Conservation (phyloP, 2,329 filamentous ascomycete species). For the Pseudogymnoascus sp. region DNA sequence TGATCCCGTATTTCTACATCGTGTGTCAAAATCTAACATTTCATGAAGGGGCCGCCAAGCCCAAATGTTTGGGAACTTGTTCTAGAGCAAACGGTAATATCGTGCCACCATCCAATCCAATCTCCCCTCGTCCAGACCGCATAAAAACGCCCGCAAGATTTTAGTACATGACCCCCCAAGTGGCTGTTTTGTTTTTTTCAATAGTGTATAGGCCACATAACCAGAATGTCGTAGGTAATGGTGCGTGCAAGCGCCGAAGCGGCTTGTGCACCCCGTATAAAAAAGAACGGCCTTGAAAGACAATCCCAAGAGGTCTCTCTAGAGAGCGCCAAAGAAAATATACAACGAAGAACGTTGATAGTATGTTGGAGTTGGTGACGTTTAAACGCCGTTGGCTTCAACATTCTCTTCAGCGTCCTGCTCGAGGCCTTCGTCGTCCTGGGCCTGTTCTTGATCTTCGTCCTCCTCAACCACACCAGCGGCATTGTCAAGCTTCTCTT, state of each 20-base stretch:
- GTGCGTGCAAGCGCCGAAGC: neutral
- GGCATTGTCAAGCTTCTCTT: conserved; percentile 64
- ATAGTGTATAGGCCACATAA: neutral
- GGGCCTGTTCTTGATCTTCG: conserved; percentile 22
- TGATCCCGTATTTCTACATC: neutral
- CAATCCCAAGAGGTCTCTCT: neutral
- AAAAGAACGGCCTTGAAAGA: neutral
- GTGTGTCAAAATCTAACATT: conserved; percentile 1
- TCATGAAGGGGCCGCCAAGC: neutral
- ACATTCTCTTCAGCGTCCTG: neutral
- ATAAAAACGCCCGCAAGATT: conserved; percentile 4
- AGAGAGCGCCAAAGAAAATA: neutral
- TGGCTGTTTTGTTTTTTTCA: neutral
- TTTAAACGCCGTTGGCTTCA: neutral
- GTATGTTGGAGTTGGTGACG: neutral
- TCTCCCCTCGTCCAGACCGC: neutral
- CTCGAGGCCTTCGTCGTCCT: neutral
- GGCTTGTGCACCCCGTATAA: neutral
- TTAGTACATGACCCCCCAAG: neutral
- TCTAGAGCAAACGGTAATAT: neutral
- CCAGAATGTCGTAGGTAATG: neutral
- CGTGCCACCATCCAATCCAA: neutral
- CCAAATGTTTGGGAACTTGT: neutral
- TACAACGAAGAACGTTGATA: neutral
- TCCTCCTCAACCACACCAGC: conserved; percentile 33